Base-by-base conservation (phyloP, 495 filamentous ascomycete species). In the Podospora appendiculata region DNA sequence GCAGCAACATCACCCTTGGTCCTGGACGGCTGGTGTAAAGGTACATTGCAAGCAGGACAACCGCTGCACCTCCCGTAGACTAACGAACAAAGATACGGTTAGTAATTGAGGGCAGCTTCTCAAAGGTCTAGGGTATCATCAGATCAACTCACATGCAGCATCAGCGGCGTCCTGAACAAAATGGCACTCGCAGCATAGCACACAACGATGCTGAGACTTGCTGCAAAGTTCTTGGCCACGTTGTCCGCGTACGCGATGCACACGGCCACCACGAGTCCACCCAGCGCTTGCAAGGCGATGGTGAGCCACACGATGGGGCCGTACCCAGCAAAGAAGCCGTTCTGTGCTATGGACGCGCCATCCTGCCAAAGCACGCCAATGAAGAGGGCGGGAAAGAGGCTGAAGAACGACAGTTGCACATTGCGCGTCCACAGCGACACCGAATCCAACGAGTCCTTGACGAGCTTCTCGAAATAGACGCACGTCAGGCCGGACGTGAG, bases 261-360 rank as follows among this genome's bases (percentile, higher is more conserved):
- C 25, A 88, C 76, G 1, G 83, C 81, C 5, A 85, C 77, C 1
- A 83, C 54, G n/a, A 88, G 73, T 7, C 86, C 85, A 41, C 84
- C 85, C 9, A 81, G 48, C 0, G 85, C 82, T 58, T 89, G 86
- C 19, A 85, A 63, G 8, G 68, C 45, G 32, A 89, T 79, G 3
- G 81, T 79, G 8, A 73, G 63, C 85, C 85, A 88, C 5, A 89
- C 86, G 13, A 81, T 69, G 72, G 76, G 77, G 55, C 84, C 85
- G 65, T 88, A 89, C 8, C 86, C 86, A 6, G 77, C 78, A 56
- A 88, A 89, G 65, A 88, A 85, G 13, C 86, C 84, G 55, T 79
- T 67, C 51, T 72, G 73, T 1, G 80, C 72, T 47, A 89, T 80
- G 34, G 75, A 71, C 47, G 81, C 82, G 14, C 85, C 86, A 60